Percentiles rank a stretch among this genome's conserved stretches.
These are phyloP conservation scores for Saprolegnia diclina DNA, from an alignment of 352 stramenopile species.

Conservation along the genomic window DNA sequence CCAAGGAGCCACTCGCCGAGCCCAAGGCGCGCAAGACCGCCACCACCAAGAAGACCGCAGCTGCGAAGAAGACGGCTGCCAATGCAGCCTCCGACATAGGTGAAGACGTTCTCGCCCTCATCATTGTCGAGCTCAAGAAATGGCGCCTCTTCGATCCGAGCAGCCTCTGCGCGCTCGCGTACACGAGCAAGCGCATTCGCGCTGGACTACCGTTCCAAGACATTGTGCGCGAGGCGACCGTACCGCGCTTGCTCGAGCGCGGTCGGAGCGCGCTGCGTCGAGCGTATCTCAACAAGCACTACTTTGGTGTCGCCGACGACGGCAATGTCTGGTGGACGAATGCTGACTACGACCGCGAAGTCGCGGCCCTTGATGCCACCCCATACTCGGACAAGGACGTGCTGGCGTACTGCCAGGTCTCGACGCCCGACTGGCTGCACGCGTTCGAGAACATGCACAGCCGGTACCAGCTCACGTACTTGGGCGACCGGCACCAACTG, in stretches of 20 bases:
- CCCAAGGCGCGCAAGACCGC: neutral
- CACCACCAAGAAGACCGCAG: no score
- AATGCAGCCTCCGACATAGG: neutral
- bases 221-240: neutral
- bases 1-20: neutral
- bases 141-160: constrained; percentile 22
- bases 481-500: constrained; percentile 18
- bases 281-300: constrained; percentile 12
- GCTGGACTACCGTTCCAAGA: constrained; percentile 6
- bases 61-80: neutral
- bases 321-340: constrained; percentile 6
- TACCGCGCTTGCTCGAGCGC: neutral
- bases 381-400: constrained; percentile 4
- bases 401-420: constrained; percentile 15
- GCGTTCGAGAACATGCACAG: constrained; percentile 19
- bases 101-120: constrained; percentile 7
- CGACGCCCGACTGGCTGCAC: constrained; percentile 4
- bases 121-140: constrained; percentile 1
- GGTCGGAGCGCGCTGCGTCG: neutral
- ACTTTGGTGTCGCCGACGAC: constrained; percentile 8
- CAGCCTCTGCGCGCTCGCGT: neutral
- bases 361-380: neutral
- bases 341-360: constrained; percentile 11
- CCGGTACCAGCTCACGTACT: constrained; percentile 20
- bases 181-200: constrained; percentile 14